These are phyloP conservation scores for Camellia oleifera DNA, from an alignment of 179 eudicot genomes.

Conservation along the genomic window DNA sequence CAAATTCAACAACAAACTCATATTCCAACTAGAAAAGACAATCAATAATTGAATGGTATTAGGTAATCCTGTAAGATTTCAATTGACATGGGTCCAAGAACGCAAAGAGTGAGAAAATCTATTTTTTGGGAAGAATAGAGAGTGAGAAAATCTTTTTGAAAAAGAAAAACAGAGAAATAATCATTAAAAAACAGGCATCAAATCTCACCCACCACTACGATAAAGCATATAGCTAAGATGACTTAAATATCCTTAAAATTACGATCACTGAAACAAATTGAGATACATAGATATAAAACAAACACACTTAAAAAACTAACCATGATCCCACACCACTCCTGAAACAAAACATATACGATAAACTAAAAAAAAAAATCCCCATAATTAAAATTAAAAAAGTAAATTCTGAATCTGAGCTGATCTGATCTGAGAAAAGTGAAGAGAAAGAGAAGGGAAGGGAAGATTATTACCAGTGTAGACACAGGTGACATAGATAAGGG, in stretches of 20 bases:
- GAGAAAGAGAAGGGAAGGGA: not conserved
- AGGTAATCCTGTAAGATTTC: not conserved
- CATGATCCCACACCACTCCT: not conserved
- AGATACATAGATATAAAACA: too few species aligned
- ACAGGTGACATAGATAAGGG: conserved; percentile 82
- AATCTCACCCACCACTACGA: too few species aligned
- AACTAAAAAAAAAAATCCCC: not conserved
- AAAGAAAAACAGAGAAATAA: too few species aligned
- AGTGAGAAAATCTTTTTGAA: too few species aligned
- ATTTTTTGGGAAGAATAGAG: too few species aligned
- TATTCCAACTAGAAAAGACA: too few species aligned
- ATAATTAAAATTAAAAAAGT: too few species aligned
- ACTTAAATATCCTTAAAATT: not conserved
- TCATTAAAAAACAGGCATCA: too few species aligned
- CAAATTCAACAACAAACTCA: not conserved
- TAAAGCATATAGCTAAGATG: not conserved
- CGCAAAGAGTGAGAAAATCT: too few species aligned
- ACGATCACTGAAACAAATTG: not conserved
- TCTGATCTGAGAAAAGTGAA: not conserved
- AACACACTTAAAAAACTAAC: too few species aligned
- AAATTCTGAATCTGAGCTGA: not conserved
- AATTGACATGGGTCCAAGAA: too few species aligned
- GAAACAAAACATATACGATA: not conserved
- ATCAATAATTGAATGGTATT: too few species aligned
- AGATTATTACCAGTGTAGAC: conserved; percentile 56